Base-by-base conservation (phyloP, 352 stramenopile genomes). In the Phytopythium delawarense region DNA sequence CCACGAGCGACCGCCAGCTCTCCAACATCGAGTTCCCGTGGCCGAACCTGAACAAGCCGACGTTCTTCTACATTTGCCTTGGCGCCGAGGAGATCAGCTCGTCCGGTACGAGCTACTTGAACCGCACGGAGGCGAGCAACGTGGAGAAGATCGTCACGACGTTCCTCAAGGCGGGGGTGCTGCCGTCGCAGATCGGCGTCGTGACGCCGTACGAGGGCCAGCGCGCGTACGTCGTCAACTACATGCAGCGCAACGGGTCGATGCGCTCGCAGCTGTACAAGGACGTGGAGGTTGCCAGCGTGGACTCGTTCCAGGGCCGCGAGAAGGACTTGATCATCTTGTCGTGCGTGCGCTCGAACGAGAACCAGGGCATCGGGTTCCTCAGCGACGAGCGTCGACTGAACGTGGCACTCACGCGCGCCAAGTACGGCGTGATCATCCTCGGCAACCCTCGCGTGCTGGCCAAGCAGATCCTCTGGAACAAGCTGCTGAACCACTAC, bases 301-400 rank as follows among this genome's bases (percentile, higher is more conserved):
- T 99, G 7, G 97, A 99, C 84, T 98, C 96, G 61, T 99, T 99
- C 73, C 98, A 99, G 78, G 98, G 98, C 15, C 95, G 98, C 40
- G 98, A 99, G 70, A 99, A 99, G 76, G 97, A 99, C 74, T 89
- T 99, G 55, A 99, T 99, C 64, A 96, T 98, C 64, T 69, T 98
- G 23, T 99, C 96, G 12, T 99, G 97, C 72, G 98, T 99, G 34
- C 93, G 96, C 55, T 99, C 97, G n/a, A 99, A 99, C 72, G 96
- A 99, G 63, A 97, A 97, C 71, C 96, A 99, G 59, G 97, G 97
- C 20, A 99, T 99, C 71, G 98, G 98, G 25, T 99, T 99, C 70
- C 67, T 99, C 28, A 98, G 92, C 39, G 98, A 99, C 72, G 83
- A 95, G 39, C 94, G 98, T 32, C 96, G 98, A 72, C 75, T 99